Evolutionary conservation across 257 asterid species (phyloP).

Genomic region (Ophiorrhiza pumila): DNA sequence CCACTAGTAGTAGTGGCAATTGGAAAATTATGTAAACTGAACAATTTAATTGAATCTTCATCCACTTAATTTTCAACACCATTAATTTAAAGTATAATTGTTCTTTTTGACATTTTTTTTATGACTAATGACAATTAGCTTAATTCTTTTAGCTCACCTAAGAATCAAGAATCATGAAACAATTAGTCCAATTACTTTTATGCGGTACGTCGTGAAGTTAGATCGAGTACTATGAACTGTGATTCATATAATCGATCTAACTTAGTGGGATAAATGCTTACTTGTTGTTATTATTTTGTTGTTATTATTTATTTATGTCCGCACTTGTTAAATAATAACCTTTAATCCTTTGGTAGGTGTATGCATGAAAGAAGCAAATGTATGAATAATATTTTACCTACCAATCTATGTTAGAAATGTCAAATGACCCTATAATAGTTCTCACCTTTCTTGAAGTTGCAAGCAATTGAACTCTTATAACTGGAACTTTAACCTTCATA

Average conservation of each 20-base stretch:
- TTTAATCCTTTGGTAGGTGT: too few relatives aligned
- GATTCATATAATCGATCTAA: too few relatives aligned
- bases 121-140: not conserved
- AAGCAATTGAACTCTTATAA: not conserved
- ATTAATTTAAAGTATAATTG: too few relatives aligned
- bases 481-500: not conserved
- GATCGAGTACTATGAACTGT: too few relatives aligned
- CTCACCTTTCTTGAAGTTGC: not conserved
- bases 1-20: not conserved
- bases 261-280: too few relatives aligned
- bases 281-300: too few relatives aligned
- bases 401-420: not conserved
- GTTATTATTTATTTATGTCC: too few relatives aligned
- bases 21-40: not conserved
- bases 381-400: too few relatives aligned
- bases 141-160: not conserved
- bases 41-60: not conserved
- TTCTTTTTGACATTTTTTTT: too few relatives aligned
- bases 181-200: not conserved
- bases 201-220: too few relatives aligned
- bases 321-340: too few relatives aligned
- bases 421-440: not conserved
- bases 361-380: too few relatives aligned
- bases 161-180: not conserved
- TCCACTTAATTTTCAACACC: not conserved